Base-by-base conservation (phyloP, 495 filamentous ascomycete genomes). In the Lasiosphaeris hirsuta region DNA sequence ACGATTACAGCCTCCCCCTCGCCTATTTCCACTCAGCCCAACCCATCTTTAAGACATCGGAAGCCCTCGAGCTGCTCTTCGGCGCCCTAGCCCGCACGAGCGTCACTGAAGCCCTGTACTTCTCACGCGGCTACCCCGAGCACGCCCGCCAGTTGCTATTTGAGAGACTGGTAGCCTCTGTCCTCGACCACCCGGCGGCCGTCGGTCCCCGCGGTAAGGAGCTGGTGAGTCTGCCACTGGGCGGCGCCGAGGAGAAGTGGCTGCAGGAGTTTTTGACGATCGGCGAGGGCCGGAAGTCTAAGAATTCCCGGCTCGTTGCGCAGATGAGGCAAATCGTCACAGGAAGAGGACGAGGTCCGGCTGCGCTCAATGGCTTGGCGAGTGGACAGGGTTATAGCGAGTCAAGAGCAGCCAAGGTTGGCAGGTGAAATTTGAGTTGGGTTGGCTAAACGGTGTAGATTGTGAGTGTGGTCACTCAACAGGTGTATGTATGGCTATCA, bases 11-110 rank as follows among this genome's bases (percentile, higher is more conserved):
- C 47, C 77, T 91, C 6, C 73, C 87, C 0, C 78, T 92, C 51
- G 86, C 88, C 33, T 94, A 92, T 69, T 92, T 88, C 69, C 81
- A 90, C 50, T 84, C 84, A 15, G 82, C 84, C 4, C 81, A 83
- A 41, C 88, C 89, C 9, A 75, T 85, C 18, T 75, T 94, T 1
- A 79, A 79, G 44, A 81, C 75, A 0, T 72, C 78, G 11, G 75
- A 78, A 39, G 81, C 86, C 0, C 78, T 87, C 23, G 76, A 81
- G 60, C 71, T 83, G 8, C 81, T 90, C 54, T 89, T 90, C 63
- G 75, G 78, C 33, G 85, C 85, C 0, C 75, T 92, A 3, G 84
- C 85, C 19, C 77, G 79, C n/a, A 80, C 82, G 9, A 88, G 76
- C 60, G 75, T 90, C 17, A 81, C 83, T 4, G 87, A 90, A 60